Percentiles rank a stretch among this genome's conserved stretches.
Conservation (phyloP, 1,139 yeast species). For the Blastobotrys apis region DNA sequence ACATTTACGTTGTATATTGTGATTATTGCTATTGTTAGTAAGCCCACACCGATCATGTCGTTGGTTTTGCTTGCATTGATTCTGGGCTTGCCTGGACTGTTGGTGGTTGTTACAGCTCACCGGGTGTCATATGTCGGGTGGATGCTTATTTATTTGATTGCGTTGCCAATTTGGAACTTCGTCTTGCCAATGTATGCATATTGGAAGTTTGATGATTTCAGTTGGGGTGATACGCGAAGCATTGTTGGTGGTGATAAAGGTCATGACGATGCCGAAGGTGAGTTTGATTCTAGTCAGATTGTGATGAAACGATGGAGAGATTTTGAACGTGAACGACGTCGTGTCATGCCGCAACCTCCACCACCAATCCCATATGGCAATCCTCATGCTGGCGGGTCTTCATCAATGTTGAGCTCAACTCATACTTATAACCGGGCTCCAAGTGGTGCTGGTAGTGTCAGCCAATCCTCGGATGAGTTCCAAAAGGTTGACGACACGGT, state of each 20-base stretch:
- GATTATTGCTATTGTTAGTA: constrained; percentile 62
- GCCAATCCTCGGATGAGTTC: constrained; percentile 7
- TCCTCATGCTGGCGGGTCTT: constrained; percentile 12
- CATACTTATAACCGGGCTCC: not conserved
- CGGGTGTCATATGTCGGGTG: constrained; percentile 71
- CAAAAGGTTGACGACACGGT: constrained; percentile 8
- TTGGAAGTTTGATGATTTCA: constrained; percentile 97
- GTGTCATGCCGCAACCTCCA: constrained; percentile 19
- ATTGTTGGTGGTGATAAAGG: constrained; percentile 64
- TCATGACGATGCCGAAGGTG: constrained; percentile 71
- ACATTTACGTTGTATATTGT: constrained; percentile 75
- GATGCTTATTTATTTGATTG: constrained; percentile 74
- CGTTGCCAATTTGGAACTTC: constrained; percentile 94
- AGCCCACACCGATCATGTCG: constrained; percentile 75
- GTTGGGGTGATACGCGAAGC: constrained; percentile 97
- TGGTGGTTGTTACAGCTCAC: constrained; percentile 86
- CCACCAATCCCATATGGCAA: constrained; percentile 12
- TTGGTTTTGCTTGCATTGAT: constrained; percentile 69
- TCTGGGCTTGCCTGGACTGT: constrained; percentile 83
- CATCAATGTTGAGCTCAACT: constrained; percentile 13
- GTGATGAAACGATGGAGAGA: constrained; percentile 94
- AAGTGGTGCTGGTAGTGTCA: not conserved
- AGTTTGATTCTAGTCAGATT: constrained; percentile 82
- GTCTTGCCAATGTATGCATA: constrained; percentile 83
- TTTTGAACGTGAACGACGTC: constrained; percentile 60